phyloP scores from a whole-genome alignment of 2,329 filamentous ascomycete genomes.

The Parastagonospora avenae region DNA sequence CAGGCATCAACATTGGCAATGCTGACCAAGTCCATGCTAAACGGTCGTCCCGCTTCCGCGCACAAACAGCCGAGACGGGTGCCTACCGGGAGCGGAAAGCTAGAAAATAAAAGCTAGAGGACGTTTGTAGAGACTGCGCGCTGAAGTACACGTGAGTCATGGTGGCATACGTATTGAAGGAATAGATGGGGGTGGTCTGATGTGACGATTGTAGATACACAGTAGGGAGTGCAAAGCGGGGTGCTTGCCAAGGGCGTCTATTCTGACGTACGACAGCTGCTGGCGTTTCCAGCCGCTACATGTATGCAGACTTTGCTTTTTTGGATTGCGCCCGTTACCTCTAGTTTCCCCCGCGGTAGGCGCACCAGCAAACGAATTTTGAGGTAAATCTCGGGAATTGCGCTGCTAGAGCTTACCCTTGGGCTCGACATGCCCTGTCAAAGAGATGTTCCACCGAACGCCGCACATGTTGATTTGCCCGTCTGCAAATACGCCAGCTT shows the following conservation, averaged over 20 bases:
- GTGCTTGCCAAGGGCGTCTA: background rate
- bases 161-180: no score
- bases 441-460: slow-evolving; percentile 45
- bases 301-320: no score
- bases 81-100: background rate
- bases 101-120: no score
- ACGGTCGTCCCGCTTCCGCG: background rate
- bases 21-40: background rate
- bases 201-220: no score
- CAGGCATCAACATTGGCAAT: background rate
- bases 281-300: background rate
- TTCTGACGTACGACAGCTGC: no score
- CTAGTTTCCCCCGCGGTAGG: no score
- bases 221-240: no score
- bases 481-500: slow-evolving; percentile 37
- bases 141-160: no score
- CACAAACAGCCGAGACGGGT: background rate
- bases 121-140: no score
- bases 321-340: no score
- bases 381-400: background rate
- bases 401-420: slow-evolving; percentile 29
- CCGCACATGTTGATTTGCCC: slow-evolving; percentile 47
- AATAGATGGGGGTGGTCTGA: no score
- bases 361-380: background rate
- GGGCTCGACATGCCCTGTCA: slow-evolving; percentile 20